These are phyloP conservation scores for Epichloe bromicola DNA, from an alignment of 2,329 filamentous ascomycete species.

Conservation along the genomic window DNA sequence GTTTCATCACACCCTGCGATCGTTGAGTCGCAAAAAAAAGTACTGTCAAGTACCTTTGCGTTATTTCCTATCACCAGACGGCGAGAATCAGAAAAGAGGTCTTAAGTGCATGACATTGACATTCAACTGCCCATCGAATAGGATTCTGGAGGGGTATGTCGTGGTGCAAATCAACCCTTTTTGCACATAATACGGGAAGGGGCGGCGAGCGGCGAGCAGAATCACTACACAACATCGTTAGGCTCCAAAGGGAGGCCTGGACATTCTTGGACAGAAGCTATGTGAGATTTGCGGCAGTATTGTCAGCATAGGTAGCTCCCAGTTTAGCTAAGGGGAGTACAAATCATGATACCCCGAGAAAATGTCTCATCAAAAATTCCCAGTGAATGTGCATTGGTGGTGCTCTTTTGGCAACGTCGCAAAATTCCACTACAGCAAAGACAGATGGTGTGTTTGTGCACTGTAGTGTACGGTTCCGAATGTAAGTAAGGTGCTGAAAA, in stretches of 20 bases:
- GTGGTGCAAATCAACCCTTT: neutral
- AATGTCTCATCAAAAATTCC: neutral
- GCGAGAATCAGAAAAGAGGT: neutral
- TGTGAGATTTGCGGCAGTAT: neutral
- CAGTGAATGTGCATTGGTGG: neutral
- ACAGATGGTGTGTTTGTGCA: too few relatives aligned
- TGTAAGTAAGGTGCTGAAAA: too few relatives aligned
- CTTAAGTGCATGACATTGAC: neutral
- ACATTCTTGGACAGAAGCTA: conserved; percentile 1
- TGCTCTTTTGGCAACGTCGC: neutral
- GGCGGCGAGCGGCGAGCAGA: neutral
- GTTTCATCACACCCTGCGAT: neutral
- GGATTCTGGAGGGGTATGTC: neutral
- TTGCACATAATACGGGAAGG: neutral
- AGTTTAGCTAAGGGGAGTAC: neutral
- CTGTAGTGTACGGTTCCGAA: too few relatives aligned
- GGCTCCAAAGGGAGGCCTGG: neutral
- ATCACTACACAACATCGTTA: neutral
- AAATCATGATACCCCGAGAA: neutral
- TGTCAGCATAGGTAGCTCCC: neutral
- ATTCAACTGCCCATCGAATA: too few relatives aligned
- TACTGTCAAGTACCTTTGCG: neutral
- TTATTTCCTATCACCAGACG: neutral
- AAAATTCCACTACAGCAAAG: neutral
- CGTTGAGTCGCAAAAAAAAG: neutral